Conservation (phyloP, 2,329 filamentous ascomycete genomes). For the Penicillium sp. region DNA sequence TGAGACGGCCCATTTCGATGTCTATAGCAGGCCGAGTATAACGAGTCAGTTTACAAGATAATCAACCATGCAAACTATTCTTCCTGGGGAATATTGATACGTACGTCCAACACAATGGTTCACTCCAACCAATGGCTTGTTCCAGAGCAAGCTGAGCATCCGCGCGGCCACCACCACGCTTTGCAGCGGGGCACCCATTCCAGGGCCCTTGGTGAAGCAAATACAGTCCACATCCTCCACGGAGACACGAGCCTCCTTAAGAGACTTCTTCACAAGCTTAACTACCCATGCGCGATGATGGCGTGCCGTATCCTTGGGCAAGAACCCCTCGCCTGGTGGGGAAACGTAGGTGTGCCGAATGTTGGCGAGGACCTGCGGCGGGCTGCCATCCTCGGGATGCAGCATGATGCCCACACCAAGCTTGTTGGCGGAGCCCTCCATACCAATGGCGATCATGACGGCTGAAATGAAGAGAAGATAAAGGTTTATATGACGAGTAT, state of each 20-base stretch:
- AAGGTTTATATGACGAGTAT: neutral
- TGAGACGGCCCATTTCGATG: constrained; percentile 96
- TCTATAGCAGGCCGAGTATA: constrained; percentile 51
- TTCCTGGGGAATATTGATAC: constrained; percentile 28
- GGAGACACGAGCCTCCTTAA: constrained; percentile 69
- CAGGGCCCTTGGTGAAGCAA: constrained; percentile 93
- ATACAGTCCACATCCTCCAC: constrained; percentile 81
- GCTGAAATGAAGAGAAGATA: constrained; percentile 1
- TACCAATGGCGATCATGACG: constrained; percentile 69
- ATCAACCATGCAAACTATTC: neutral
- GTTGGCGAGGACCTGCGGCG: constrained; percentile 82
- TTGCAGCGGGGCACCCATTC: constrained; percentile 93
- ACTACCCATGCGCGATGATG: constrained; percentile 91
- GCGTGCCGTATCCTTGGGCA: constrained; percentile 92
- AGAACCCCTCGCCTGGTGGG: constrained; percentile 90
- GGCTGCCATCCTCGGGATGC: constrained; percentile 64
- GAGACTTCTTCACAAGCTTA: constrained; percentile 76
- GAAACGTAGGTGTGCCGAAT: constrained; percentile 92
- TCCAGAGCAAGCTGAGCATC: constrained; percentile 82
- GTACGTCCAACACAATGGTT: constrained; percentile 93
- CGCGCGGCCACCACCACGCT: constrained; percentile 85
- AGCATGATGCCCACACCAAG: constrained; percentile 91
- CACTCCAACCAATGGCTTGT: constrained; percentile 85
- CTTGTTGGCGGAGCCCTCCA: constrained; percentile 98
- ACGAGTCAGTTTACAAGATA: neutral